These are phyloP conservation scores for Passiflora organensis DNA, from an alignment of 345 rosid genomes.

Conservation along the genomic window DNA sequence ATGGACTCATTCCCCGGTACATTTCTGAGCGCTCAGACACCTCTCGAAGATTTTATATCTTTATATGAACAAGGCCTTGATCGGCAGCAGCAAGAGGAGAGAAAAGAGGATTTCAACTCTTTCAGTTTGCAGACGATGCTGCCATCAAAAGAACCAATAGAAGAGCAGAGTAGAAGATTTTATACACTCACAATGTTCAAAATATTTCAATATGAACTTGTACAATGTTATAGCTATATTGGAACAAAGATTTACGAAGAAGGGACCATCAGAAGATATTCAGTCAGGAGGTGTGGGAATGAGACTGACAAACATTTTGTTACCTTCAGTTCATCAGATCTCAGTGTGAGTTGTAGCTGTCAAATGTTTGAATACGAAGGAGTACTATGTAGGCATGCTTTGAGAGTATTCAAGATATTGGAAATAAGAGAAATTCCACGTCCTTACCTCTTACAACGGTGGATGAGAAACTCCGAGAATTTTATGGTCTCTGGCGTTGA, in stretches of 20 bases:
- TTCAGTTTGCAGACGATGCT: conserved; percentile 57
- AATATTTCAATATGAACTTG: conserved; percentile 72
- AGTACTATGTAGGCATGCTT: conserved; percentile 66
- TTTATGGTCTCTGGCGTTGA: conserved; percentile 53
- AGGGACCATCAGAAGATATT: conserved; percentile 60
- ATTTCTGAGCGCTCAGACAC: conserved; percentile 48
- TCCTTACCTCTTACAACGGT: conserved; percentile 62
- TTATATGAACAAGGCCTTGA: conserved; percentile 62
- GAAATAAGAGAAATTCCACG: conserved; percentile 71
- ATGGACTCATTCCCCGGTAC: conserved; percentile 59
- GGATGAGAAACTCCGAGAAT: conserved; percentile 79
- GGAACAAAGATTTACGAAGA: conserved; percentile 70
- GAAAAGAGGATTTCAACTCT: conserved; percentile 74
- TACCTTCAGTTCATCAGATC: conserved; percentile 56
- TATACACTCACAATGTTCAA: conserved; percentile 68
- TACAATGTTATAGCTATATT: conserved; percentile 55
- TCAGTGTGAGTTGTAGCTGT: conserved; percentile 70
- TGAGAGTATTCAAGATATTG: conserved; percentile 68
- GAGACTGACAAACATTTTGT: conserved; percentile 65
- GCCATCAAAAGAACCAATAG: conserved; percentile 74
- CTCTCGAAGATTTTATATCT: conserved; percentile 52
- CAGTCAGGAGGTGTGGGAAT: conserved; percentile 61
- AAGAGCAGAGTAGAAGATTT: conserved; percentile 75
- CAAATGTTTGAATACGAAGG: conserved; percentile 94
- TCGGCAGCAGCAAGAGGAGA: conserved; percentile 69